These are phyloP conservation scores for Dendrocalamus latiflorus DNA, from an alignment of 202 grass and related monocot species.

Conservation along the genomic window DNA sequence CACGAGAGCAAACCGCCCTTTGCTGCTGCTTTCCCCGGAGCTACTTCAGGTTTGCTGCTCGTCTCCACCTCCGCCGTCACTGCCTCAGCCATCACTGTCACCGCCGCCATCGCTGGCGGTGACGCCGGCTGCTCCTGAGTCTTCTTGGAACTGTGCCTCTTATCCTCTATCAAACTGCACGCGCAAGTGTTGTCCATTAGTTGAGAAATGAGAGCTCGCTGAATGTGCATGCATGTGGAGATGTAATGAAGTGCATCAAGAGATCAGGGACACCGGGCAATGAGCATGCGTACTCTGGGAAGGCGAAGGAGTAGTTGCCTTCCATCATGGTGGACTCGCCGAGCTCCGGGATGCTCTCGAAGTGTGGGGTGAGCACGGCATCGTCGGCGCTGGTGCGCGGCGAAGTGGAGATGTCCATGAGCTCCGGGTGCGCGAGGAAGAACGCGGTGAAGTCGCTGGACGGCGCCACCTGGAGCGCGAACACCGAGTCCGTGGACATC, in stretches of 20 bases:
- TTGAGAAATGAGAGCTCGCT: background rate
- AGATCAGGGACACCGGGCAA: background rate
- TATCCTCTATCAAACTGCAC: slow-evolving; percentile 41
- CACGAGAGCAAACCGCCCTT: slow-evolving; percentile 39
- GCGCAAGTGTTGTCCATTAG: background rate
- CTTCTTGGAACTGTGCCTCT: slow-evolving; percentile 28
- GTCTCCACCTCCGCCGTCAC: background rate
- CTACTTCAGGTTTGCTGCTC: slow-evolving; percentile 16
- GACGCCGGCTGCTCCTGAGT: background rate
- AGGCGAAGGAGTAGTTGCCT: slow-evolving; percentile 62
- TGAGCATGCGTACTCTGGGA: slow-evolving; percentile 57
- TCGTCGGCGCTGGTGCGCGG: background rate
- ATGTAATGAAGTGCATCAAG: background rate
- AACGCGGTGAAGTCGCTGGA: slow-evolving; percentile 63
- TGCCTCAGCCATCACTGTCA: background rate
- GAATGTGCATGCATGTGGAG: background rate
- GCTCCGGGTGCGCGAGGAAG: slow-evolving; percentile 50
- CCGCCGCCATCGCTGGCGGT: background rate
- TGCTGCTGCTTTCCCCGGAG: background rate
- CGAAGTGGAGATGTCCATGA: slow-evolving; percentile 47
- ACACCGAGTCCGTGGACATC: slow-evolving; percentile 70
- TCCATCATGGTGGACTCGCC: slow-evolving; percentile 32
- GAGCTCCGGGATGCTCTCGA: slow-evolving; percentile 43
- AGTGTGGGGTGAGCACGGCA: background rate
- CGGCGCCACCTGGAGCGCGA: slow-evolving; percentile 59